Conservation (phyloP, 129 eudicot species). For the Lactuca saligna region DNA sequence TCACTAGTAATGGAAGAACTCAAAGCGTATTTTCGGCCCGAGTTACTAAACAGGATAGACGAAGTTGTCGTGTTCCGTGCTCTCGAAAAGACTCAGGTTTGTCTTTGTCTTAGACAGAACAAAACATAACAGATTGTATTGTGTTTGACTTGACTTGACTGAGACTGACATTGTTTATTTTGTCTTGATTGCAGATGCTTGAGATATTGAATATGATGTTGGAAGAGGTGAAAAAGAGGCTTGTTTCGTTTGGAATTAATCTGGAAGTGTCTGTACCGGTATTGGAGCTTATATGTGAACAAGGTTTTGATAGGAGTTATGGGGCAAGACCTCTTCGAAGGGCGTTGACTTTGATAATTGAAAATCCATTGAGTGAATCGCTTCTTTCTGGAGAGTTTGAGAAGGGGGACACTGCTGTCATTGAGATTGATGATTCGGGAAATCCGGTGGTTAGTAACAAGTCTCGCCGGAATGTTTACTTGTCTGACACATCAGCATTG, state of each 20-base stretch:
- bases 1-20: constrained; percentile 75
- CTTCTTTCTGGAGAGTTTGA: constrained; percentile 56
- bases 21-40: constrained; percentile 78
- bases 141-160: background rate
- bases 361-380: constrained; percentile 77
- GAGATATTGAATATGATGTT: constrained; percentile 78
- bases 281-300: constrained; percentile 74
- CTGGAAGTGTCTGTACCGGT: constrained; percentile 67
- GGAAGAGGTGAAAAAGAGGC: constrained; percentile 66
- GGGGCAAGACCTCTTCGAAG: constrained; percentile 90
- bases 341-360: constrained; percentile 69
- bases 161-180: background rate
- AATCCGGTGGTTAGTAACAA: constrained; percentile 61
- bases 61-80: constrained; percentile 89
- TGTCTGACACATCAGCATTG: constrained; percentile 57
- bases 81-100: constrained; percentile 84
- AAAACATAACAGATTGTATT: background rate
- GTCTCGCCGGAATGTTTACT: constrained; percentile 44
- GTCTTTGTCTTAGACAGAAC: constrained; percentile 6
- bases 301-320: constrained; percentile 74
- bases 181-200: constrained; percentile 54
- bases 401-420: constrained; percentile 60
- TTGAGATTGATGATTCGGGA: constrained; percentile 69
- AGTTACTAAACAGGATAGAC: constrained; percentile 79
- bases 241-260: constrained; percentile 52